phyloP scores from a whole-genome alignment of 2,329 filamentous ascomycete species.

The Nectriaceae sp. region DNA sequence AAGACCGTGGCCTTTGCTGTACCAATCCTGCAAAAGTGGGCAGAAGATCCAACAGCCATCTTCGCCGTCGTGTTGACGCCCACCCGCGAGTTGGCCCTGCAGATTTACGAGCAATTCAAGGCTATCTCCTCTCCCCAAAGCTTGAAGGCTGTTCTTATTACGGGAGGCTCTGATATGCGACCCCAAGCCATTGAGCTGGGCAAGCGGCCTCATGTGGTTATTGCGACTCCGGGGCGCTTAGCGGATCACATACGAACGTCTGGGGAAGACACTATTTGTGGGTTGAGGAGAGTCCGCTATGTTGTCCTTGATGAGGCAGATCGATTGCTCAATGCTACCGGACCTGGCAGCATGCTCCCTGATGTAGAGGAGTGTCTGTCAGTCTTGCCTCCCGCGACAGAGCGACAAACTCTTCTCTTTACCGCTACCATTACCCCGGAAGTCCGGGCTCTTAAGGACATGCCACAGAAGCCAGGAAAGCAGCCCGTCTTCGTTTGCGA shows the following conservation, averaged over 20 bases:
- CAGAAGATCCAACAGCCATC: slow-evolving; percentile 87
- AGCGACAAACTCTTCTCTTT: slow-evolving; percentile 93
- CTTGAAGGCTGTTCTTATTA: slow-evolving; percentile 86
- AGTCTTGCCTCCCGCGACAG: slow-evolving; percentile 72
- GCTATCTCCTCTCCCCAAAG: slow-evolving; percentile 87
- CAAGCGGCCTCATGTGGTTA: slow-evolving; percentile 83
- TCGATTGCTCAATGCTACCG: slow-evolving; percentile 73
- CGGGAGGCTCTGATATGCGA: slow-evolving; percentile 90
- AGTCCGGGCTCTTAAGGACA: slow-evolving; percentile 81
- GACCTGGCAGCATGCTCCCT: slow-evolving; percentile 85
- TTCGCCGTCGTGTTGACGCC: slow-evolving; percentile 89
- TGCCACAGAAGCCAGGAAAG: slow-evolving; percentile 68
- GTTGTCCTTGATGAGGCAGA: slow-evolving; percentile 97
- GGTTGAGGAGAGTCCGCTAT: slow-evolving; percentile 75
- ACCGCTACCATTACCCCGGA: slow-evolving; percentile 95
- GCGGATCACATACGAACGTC: slow-evolving; percentile 93
- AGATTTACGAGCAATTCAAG: slow-evolving; percentile 95
- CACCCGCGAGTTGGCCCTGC: slow-evolving; percentile 86
- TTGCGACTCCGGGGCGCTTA: slow-evolving; percentile 89
- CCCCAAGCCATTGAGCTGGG: slow-evolving; percentile 83
- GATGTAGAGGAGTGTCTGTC: slow-evolving; percentile 89
- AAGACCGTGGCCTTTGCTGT: slow-evolving; percentile 97
- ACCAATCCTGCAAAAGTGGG: slow-evolving; percentile 91
- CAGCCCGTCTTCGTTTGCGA: slow-evolving; percentile 87
- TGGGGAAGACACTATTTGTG: slow-evolving; percentile 85